These are phyloP conservation scores for Phyllosticta paracitricarpa DNA, from an alignment of 2,329 filamentous ascomycete genomes.

Conservation along the genomic window DNA sequence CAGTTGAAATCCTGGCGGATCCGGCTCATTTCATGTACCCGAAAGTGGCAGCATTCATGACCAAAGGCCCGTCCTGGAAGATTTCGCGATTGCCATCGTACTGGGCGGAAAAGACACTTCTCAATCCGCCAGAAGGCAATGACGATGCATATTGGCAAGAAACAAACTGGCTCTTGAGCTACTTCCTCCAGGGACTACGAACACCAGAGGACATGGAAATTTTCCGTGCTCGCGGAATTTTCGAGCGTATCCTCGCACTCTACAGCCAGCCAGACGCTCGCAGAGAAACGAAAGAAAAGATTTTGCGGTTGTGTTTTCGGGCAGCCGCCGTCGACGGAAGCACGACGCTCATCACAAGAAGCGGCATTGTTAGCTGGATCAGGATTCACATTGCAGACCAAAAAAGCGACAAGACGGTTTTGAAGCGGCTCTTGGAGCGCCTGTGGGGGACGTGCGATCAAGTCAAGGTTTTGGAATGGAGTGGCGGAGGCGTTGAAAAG, in stretches of 20 bases:
- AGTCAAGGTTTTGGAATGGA: conserved; percentile 58
- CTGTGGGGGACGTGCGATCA: conserved; percentile 58
- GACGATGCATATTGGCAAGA: conserved; percentile 67
- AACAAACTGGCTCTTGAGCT: conserved; percentile 62
- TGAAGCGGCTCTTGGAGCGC: conserved; percentile 46
- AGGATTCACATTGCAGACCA: conserved; percentile 45
- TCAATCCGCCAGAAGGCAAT: conserved; percentile 63
- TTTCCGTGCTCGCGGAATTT: conserved; percentile 52
- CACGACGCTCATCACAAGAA: conserved; percentile 69
- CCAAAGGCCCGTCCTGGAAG: conserved; percentile 67
- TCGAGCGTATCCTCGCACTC: conserved; percentile 64
- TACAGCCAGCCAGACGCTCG: conserved; percentile 58
- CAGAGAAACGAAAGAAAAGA: conserved; percentile 49
- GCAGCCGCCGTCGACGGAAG: conserved; percentile 61
- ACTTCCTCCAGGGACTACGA: conserved; percentile 58
- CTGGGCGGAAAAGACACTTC: conserved; percentile 59
- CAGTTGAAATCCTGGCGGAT: conserved; percentile 59
- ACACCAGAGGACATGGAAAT: conserved; percentile 49
- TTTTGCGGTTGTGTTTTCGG: conserved; percentile 53
- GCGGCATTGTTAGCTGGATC: conserved; percentile 67
- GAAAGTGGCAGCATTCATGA: conserved; percentile 78
- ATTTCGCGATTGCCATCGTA: conserved; percentile 45
- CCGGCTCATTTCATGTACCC: conserved; percentile 76
- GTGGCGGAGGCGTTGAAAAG: conserved; percentile 37
- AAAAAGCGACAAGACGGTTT: conserved; percentile 40